Percentiles rank a stretch among this genome's conserved stretches.
Conservation (phyloP, 805 yeast species). For the Barnettozyma sucrosica region DNA sequence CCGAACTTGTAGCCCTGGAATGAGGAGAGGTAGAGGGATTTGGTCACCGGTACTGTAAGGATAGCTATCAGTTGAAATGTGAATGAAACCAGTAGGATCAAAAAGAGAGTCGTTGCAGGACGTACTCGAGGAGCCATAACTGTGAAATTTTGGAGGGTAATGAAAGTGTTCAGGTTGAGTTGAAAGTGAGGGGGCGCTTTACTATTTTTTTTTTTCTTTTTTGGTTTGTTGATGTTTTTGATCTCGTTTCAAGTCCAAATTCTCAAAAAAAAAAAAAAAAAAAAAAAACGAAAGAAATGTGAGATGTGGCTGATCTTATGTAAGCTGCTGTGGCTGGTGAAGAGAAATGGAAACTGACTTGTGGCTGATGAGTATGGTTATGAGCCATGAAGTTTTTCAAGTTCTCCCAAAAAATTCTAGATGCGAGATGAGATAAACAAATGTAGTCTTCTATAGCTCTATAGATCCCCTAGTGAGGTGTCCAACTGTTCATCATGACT, state of each 20-base stretch:
- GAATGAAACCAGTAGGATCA: constrained; percentile 43
- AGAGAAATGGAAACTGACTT: neutral
- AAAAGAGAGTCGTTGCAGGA: constrained; percentile 31
- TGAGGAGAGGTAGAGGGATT: constrained; percentile 41
- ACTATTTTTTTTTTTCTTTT: neutral
- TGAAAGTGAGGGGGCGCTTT: too few relatives aligned
- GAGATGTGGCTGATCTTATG: neutral
- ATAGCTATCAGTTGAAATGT: constrained; percentile 55
- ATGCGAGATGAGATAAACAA: neutral
- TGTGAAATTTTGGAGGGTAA: neutral
- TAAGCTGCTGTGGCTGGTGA: constrained; percentile 4
- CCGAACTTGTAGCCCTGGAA: constrained; percentile 52
- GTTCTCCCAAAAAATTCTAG: neutral
- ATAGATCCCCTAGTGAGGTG: too few relatives aligned
- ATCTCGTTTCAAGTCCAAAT: neutral
- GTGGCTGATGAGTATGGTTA: neutral
- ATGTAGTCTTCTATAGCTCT: neutral
- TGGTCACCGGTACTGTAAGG: constrained; percentile 55
- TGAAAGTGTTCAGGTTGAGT: neutral
- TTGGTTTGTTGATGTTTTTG: neutral
- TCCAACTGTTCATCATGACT: neutral
- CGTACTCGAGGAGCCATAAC: constrained; percentile 25
- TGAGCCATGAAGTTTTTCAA: neutral
- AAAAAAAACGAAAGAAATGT: too few relatives aligned
- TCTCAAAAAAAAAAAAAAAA: too few relatives aligned